These are phyloP conservation scores for Fraxinus cuspidata DNA, from an alignment of 257 asterid species.

Conservation along the genomic window DNA sequence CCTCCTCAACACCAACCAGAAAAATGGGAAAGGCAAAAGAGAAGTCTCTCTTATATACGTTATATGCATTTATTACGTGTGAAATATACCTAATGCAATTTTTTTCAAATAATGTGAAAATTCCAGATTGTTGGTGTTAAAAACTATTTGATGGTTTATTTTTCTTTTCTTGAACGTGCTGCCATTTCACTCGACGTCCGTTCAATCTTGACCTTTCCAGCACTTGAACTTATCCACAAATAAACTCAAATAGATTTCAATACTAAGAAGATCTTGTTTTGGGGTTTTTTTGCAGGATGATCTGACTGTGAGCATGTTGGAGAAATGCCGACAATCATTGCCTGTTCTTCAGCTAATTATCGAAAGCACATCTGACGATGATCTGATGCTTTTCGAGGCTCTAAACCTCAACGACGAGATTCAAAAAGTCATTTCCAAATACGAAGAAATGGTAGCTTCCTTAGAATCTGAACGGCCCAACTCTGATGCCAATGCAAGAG, in stretches of 20 bases:
- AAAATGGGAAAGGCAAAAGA: not conserved
- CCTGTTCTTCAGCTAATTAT: slow-evolving; percentile 65
- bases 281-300: slow-evolving; percentile 58
- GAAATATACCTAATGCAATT: not conserved
- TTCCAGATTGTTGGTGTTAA: not conserved
- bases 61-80: not conserved
- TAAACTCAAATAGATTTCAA: not conserved
- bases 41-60: not conserved
- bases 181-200: not conserved
- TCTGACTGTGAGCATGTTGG: slow-evolving; percentile 64
- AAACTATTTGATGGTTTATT: not conserved
- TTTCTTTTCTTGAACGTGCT: not conserved
- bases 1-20: not conserved
- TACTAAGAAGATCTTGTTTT: not conserved
- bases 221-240: not conserved
- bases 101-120: not conserved
- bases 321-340: slow-evolving; percentile 74
- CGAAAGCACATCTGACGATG: slow-evolving; percentile 77
- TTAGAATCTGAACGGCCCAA: slow-evolving; percentile 37
- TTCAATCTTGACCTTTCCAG: not conserved
- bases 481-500: slow-evolving; percentile 20
- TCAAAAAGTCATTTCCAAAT: slow-evolving; percentile 56
- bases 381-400: slow-evolving; percentile 84
- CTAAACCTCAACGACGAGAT: slow-evolving; percentile 85
- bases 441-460: slow-evolving; percentile 56